A percentile compares a stretch with the other conserved stretches of the same genome.
These are phyloP conservation scores for Medicago truncatula DNA, from an alignment of 306 rosid genomes.

Conservation along the genomic window MtrunA17r5.0-ANR NC_053049.1:17848501-17849000, in stretches of 20 bases:
- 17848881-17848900: not conserved
- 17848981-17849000: slow-evolving; percentile 28
- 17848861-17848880: not conserved
- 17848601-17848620: slow-evolving; percentile 98
- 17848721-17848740: slow-evolving; percentile 58
- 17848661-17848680: slow-evolving; percentile 60
- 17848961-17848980: slow-evolving; percentile 46
- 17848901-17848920: slow-evolving; percentile 8
- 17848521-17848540: slow-evolving; percentile 76
- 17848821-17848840: slow-evolving; percentile 55
- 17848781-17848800: slow-evolving; percentile 49
- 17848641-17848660: slow-evolving; percentile 73
- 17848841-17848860: slow-evolving; percentile 6
- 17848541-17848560: slow-evolving; percentile 90
- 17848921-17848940: not conserved
- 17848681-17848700: slow-evolving; percentile 61
- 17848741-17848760: slow-evolving; percentile 41
- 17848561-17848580: slow-evolving; percentile 77
- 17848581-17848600: slow-evolving; percentile 66
- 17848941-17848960: slow-evolving; percentile 40
- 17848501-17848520: slow-evolving; percentile 53
- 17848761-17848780: slow-evolving; percentile 53
- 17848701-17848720: slow-evolving; percentile 40
- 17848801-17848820: slow-evolving; percentile 33
- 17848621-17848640: slow-evolving; percentile 66